Evolutionary conservation across 495 filamentous ascomycete species (phyloP).

Genomic region (Neurospora intermedia): DNA sequence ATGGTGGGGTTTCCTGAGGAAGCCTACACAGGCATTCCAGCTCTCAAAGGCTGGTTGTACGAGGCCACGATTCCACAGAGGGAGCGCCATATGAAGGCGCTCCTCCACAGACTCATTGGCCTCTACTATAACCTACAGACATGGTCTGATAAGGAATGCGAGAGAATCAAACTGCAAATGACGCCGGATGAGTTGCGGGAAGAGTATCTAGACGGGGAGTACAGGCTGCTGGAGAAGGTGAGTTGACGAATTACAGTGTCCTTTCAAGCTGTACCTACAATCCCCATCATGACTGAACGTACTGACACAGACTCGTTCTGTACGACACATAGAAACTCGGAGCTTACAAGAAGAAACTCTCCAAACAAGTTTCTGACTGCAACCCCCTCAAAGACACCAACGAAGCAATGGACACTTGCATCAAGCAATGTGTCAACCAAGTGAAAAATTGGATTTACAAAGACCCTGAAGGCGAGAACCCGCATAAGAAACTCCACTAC

Average conservation of each 20-base stretch:
- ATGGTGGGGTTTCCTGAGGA: conserved; percentile 10
- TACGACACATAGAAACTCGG: neutral
- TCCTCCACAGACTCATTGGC: conserved; percentile 8
- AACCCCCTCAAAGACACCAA: conserved; percentile 1
- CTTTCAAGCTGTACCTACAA: too few species aligned
- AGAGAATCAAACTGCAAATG: neutral
- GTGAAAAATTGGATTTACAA: conserved; percentile 9
- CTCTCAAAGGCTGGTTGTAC: conserved; percentile 12
- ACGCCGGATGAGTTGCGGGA: neutral
- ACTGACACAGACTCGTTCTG: neutral
- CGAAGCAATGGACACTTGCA: neutral
- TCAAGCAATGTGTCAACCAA: neutral
- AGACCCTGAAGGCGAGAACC: conserved; percentile 1
- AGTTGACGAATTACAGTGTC: neutral
- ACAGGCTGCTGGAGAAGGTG: neutral
- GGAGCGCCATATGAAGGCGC: conserved; percentile 8
- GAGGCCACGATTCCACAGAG: conserved; percentile 5
- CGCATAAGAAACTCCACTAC: conserved; percentile 1
- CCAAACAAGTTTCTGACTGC: neutral
- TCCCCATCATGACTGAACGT: neutral
- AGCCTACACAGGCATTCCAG: conserved; percentile 13
- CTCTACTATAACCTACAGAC: conserved; percentile 5
- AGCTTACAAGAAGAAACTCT: neutral
- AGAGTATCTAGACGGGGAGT: neutral
- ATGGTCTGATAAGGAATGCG: conserved; percentile 10